Conservation (phyloP, 805 yeast genomes). For the Isabelozyma pseudorhagii region DNA sequence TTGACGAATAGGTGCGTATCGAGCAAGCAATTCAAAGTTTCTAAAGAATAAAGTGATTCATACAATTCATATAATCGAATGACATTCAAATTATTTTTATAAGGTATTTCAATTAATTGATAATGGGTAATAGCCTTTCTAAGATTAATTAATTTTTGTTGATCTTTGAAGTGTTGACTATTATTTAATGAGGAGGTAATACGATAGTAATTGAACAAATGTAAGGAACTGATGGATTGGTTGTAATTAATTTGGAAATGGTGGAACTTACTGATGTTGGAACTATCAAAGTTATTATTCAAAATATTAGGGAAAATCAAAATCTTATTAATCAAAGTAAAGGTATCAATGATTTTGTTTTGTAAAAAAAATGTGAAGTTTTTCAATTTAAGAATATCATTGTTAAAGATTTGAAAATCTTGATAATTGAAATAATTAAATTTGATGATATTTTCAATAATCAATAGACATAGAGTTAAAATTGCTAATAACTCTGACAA, state of each 20-base stretch:
- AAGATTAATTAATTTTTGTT: constrained; percentile 27
- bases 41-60: constrained; percentile 25
- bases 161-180: constrained; percentile 18
- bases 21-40: constrained; percentile 20
- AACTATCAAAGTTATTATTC: constrained; percentile 1
- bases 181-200: constrained; percentile 20
- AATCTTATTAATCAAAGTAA: constrained; percentile 18
- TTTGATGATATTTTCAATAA: constrained; percentile 27
- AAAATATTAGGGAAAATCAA: constrained; percentile 14
- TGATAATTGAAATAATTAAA: constrained; percentile 22
- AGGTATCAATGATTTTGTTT: constrained; percentile 25
- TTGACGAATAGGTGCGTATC: constrained; percentile 13
- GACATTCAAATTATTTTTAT: constrained; percentile 13
- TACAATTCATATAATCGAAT: constrained; percentile 28
- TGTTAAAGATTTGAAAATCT: constrained; percentile 14
- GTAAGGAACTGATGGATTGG: constrained; percentile 22
- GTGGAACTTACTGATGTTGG: constrained; percentile 3
- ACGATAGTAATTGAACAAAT: constrained; percentile 29
- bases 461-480: constrained; percentile 22
- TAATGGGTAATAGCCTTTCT: constrained; percentile 27
- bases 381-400: constrained; percentile 15
- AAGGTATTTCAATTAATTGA: constrained; percentile 25
- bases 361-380: constrained; percentile 22
- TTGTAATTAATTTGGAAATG: constrained; percentile 27
- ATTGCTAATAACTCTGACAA: constrained; percentile 24